Evolutionary conservation across 169 alveolate species (phyloP).

Genomic region (Eimeria falciformis): DNA sequence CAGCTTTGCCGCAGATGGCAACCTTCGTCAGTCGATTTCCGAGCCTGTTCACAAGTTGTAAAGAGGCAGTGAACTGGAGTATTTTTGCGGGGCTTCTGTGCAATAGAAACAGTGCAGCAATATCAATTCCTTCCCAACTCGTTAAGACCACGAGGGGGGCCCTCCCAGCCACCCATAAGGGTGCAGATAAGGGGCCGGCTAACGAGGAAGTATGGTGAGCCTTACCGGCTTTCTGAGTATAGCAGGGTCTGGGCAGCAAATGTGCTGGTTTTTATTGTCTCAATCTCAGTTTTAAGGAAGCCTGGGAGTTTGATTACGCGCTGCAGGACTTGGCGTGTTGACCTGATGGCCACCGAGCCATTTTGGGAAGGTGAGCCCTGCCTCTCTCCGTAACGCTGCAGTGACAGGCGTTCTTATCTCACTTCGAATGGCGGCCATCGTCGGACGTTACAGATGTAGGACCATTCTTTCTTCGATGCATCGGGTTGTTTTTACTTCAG

Average conservation of each 20-base stretch:
- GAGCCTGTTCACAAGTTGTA: slow-evolving; percentile 84
- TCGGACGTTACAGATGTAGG: neutral
- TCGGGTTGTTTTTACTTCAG: slow-evolving; percentile 53
- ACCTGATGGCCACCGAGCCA: slow-evolving; percentile 87
- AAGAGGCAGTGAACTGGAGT: slow-evolving; percentile 89
- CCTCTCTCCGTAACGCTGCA: neutral
- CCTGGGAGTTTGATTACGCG: neutral
- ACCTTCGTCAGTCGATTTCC: slow-evolving; percentile 89
- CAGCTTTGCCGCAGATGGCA: slow-evolving; percentile 93
- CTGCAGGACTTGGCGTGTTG: slow-evolving; percentile 86
- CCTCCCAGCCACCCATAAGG: slow-evolving; percentile 65
- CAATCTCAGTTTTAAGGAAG: neutral
- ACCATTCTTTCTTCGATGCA: neutral
- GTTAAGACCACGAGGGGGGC: slow-evolving; percentile 80
- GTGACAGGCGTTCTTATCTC: neutral
- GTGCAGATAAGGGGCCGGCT: slow-evolving; percentile 67
- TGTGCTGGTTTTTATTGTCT: neutral
- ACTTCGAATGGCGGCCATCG: neutral
- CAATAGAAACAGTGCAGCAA: slow-evolving; percentile 89
- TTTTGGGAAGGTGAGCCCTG: slow-evolving; percentile 84
- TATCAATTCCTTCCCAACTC: slow-evolving; percentile 89
- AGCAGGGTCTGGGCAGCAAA: neutral
- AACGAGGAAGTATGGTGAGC: slow-evolving; percentile 72
- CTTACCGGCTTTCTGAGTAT: neutral
- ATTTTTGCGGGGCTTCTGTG: slow-evolving; percentile 84